Evolutionary conservation across 768 basidiomycete genomes (phyloP).

Genomic region (Dacryopinax primogenitus): DNA sequence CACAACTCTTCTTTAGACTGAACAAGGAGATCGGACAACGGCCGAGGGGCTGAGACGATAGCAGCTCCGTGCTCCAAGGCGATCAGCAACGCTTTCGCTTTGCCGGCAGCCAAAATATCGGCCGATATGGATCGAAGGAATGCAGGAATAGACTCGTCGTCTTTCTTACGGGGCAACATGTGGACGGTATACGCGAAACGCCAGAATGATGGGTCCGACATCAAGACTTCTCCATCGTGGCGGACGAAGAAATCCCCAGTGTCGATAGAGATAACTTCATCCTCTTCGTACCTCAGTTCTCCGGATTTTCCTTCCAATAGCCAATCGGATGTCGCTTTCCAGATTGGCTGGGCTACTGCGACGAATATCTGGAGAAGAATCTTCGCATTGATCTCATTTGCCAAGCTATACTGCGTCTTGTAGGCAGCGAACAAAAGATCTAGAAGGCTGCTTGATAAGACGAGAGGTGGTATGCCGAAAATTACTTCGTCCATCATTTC

Average conservation of each 20-base stretch:
- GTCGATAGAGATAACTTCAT: conserved; percentile 19
- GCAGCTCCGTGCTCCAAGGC: conserved; percentile 33
- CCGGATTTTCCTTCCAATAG: conserved; percentile 56
- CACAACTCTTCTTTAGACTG: background rate
- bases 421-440: conserved; percentile 47
- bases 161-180: conserved; percentile 13
- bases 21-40: background rate
- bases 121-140: conserved; percentile 52
- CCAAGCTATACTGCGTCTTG: conserved; percentile 47
- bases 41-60: background rate
- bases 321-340: conserved; percentile 63
- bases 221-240: conserved; percentile 40
- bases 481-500: conserved; percentile 32
- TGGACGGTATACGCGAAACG: conserved; percentile 49
- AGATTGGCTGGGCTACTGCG: conserved; percentile 52
- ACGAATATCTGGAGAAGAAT: conserved; percentile 51
- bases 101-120: conserved; percentile 53
- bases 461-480: conserved; percentile 36
- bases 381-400: conserved; percentile 42
- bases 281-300: conserved; percentile 22
- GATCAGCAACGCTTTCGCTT: conserved; percentile 61
- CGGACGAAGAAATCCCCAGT: conserved; percentile 74
- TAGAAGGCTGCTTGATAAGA: conserved; percentile 44
- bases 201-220: conserved; percentile 66
- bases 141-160: conserved; percentile 33